A percentile compares a stretch with the other conserved stretches of the same genome.
These are phyloP conservation scores for Tremella yokohamensis DNA, from an alignment of 768 basidiomycete genomes.

Conservation along the genomic window DNA sequence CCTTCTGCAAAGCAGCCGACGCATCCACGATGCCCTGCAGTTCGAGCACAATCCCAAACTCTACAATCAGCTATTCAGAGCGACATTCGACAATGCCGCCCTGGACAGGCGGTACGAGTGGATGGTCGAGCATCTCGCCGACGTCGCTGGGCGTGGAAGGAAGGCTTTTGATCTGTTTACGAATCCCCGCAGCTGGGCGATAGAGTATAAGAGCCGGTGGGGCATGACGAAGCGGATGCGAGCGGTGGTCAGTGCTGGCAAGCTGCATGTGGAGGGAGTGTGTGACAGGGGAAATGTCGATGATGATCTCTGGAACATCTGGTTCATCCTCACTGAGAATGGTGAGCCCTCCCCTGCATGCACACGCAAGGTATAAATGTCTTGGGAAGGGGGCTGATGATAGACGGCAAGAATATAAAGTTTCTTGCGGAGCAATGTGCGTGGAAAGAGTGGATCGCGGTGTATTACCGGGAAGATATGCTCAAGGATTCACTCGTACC, in stretches of 20 bases:
- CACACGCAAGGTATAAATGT: too few species aligned
- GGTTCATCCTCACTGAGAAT: slow-evolving; percentile 49
- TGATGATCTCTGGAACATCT: slow-evolving; percentile 45
- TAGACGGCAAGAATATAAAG: slow-evolving; percentile 43
- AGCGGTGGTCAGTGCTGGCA: slow-evolving; percentile 15
- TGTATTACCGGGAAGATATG: slow-evolving; percentile 45
- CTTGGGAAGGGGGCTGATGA: too few species aligned
- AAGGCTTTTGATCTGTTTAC: slow-evolving; percentile 35
- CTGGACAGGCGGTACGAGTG: slow-evolving; percentile 39
- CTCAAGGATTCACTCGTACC: slow-evolving; percentile 49
- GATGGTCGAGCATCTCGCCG: slow-evolving; percentile 22
- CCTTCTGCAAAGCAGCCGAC: slow-evolving; percentile 25
- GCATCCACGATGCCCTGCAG: slow-evolving; percentile 27
- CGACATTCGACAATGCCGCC: slow-evolving; percentile 44
- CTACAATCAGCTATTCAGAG: slow-evolving; percentile 38
- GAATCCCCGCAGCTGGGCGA: slow-evolving; percentile 39
- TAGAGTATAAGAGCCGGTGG: slow-evolving; percentile 44
- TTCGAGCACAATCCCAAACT: slow-evolving; percentile 42
- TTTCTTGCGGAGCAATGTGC: slow-evolving; percentile 39
- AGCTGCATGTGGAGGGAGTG: slow-evolving; percentile 19
- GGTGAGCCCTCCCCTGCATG: slow-evolving; percentile 32
- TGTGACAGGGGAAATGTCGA: slow-evolving; percentile 20
- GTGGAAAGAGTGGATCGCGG: slow-evolving; percentile 36
- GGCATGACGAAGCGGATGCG: slow-evolving; percentile 29
- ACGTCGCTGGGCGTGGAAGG: slow-evolving; percentile 11